Evolutionary conservation across 2,329 filamentous ascomycete genomes (phyloP).

Genomic region (Juglanconis juglandina): DNA sequence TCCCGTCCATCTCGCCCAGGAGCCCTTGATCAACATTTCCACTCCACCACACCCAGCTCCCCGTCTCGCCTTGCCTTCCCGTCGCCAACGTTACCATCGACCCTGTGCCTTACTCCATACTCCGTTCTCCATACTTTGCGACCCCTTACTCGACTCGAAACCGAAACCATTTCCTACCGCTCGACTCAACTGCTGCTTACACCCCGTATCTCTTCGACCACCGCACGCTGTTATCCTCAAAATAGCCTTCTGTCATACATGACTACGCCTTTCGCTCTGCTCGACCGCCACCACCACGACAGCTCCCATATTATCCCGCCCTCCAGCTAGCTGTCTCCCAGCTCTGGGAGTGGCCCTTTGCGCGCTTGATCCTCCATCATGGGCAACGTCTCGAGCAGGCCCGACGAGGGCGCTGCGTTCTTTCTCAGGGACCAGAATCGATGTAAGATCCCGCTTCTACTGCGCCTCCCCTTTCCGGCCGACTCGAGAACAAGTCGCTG

Average conservation of each 20-base stretch:
- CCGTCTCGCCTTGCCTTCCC: not conserved
- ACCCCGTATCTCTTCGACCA: not conserved
- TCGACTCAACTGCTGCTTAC: not conserved
- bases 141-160: constrained; percentile 1
- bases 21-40: not conserved
- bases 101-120: not conserved
- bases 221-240: not conserved
- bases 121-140: not conserved
- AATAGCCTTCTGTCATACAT: constrained; percentile 4
- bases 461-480: not conserved
- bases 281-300: constrained; percentile 16
- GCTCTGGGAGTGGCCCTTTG: constrained; percentile 24
- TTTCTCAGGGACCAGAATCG: constrained; percentile 89
- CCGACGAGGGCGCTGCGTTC: constrained; percentile 75
- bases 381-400: constrained; percentile 88
- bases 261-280: constrained; percentile 15
- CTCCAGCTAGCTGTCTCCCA: constrained; percentile 15
- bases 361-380: constrained; percentile 53
- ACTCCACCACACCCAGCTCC: not conserved
- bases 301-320: constrained; percentile 4
- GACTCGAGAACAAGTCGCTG: constrained; percentile 10
- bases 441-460: constrained; percentile 57
- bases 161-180: not conserved
- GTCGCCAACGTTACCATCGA: not conserved
- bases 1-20: not conserved